Base-by-base conservation (phyloP, 305 asterid species). In the Plantago coronopus region DNA sequence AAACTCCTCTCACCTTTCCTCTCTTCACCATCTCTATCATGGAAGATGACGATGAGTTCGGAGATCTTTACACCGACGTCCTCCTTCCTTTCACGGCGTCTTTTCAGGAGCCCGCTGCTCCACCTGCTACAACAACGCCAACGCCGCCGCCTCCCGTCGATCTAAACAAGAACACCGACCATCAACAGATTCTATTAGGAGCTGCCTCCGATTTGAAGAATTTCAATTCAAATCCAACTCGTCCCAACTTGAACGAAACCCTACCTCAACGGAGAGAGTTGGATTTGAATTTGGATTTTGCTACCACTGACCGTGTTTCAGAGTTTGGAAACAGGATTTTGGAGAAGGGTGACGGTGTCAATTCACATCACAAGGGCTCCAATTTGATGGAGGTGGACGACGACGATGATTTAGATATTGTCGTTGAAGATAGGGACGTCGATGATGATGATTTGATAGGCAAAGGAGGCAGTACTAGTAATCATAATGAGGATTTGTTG, bases 1-100 rank as follows among this genome's bases (percentile, higher is more conserved):
- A 6, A 31, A 7, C 38, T 31, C 31, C 5, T 2, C 9, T 8
- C 0, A 2, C 38, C 11, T 8, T 31, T 8, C 11, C 38, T 31
- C 38, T 31, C 38, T 8, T 11, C 8, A 31, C 6, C 38, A 27
- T 5, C 31, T 27, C 31, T 27, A 3, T 17, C 5, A 53, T 53
- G 57, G 62, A 89, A 67, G 97, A 89, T 65, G 96, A 89, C 73
- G 99, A 91, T 43, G 98, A 89, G 79, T 93, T 93, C 78, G 99
- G 99, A 62, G 99, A 93, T 85, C 96, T 93, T 27, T 93, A 93
- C 72, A 79, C 99, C 0, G 97, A 93, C 57, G 96, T 93, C 34
- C 84, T 91, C 50, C 85, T 74, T 4, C 95, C 95, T 59, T 57
- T 82, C 40, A 45, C 79, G 76, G 31, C 84, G 45, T 54, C 89